Percentiles rank a stretch among this genome's conserved stretches.
Evolutionary conservation across 345 rosid species (phyloP).

Genomic region (Barbarea vulgaris): DNA sequence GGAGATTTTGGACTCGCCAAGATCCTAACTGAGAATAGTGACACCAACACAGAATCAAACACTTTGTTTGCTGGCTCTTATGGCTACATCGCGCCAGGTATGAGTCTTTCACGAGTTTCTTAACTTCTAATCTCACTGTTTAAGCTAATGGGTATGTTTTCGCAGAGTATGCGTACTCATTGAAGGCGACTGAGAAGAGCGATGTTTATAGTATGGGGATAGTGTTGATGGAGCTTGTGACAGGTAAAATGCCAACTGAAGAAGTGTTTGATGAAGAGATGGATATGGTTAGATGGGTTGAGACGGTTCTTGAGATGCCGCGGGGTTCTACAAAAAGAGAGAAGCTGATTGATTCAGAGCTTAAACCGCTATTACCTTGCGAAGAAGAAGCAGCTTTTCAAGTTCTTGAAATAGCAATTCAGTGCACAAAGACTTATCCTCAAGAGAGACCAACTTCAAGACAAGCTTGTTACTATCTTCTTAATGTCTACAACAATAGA

Average conservation of each 20-base stretch:
- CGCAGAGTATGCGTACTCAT: slow-evolving; percentile 82
- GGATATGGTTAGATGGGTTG: slow-evolving; percentile 95
- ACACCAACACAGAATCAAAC: slow-evolving; percentile 70
- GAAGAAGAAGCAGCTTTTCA: slow-evolving; percentile 69
- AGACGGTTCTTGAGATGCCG: slow-evolving; percentile 50
- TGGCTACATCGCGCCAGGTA: slow-evolving; percentile 97
- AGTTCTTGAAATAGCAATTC: slow-evolving; percentile 76
- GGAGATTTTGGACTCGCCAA: slow-evolving; percentile 97
- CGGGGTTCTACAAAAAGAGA: slow-evolving; percentile 43
- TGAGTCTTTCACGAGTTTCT: slow-evolving; percentile 1
- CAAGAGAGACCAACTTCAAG: slow-evolving; percentile 81
- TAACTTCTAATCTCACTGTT: background rate
- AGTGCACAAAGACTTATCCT: slow-evolving; percentile 69
- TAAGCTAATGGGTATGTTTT: background rate
- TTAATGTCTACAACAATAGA: slow-evolving; percentile 56
- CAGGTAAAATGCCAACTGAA: slow-evolving; percentile 85
- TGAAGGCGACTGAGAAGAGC: slow-evolving; percentile 81
- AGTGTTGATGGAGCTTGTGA: slow-evolving; percentile 87
- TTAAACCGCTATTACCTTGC: slow-evolving; percentile 52
- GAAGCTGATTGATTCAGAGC: slow-evolving; percentile 64
- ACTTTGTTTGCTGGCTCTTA: slow-evolving; percentile 88
- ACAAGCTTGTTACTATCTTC: slow-evolving; percentile 64
- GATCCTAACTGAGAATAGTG: slow-evolving; percentile 53
- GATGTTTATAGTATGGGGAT: slow-evolving; percentile 94
- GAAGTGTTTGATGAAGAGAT: slow-evolving; percentile 56